phyloP scores from a whole-genome alignment of 257 asterid species.

The Przewalskia tangutica region DNA sequence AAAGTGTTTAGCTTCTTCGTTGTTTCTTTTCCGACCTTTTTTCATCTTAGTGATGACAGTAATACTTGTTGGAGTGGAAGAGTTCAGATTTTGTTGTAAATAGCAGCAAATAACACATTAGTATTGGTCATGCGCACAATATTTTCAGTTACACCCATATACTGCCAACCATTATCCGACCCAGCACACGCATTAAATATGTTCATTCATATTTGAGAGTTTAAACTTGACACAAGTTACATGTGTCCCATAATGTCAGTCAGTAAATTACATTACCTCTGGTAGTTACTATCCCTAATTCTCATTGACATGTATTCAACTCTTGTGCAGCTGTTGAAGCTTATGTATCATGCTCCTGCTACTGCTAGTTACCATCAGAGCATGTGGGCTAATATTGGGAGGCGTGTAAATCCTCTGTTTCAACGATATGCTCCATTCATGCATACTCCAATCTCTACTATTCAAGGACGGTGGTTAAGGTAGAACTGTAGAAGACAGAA shows the following conservation, averaged over 20 bases:
- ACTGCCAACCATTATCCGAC: neutral
- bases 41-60: neutral
- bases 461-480: conserved; percentile 88
- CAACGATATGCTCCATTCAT: conserved; percentile 67
- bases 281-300: neutral
- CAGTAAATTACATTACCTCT: neutral
- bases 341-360: conserved; percentile 87
- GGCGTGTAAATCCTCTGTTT: conserved; percentile 45
- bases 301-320: neutral
- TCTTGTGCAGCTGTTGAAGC: conserved; percentile 64
- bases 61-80: neutral
- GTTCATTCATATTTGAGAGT: neutral
- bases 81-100: neutral
- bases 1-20: neutral
- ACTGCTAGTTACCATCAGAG: conserved; percentile 84
- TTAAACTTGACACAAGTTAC: neutral
- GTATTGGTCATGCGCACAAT: neutral
- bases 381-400: conserved; percentile 75
- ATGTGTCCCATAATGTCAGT: neutral
- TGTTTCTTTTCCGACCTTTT: neutral
- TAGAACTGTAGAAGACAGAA: conserved; percentile 15
- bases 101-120: neutral
- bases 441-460: conserved; percentile 52
- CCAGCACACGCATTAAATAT: neutral
- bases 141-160: neutral